phyloP scores from a whole-genome alignment of 768 basidiomycete species.

The Neoboletus subvelutipes region DNA sequence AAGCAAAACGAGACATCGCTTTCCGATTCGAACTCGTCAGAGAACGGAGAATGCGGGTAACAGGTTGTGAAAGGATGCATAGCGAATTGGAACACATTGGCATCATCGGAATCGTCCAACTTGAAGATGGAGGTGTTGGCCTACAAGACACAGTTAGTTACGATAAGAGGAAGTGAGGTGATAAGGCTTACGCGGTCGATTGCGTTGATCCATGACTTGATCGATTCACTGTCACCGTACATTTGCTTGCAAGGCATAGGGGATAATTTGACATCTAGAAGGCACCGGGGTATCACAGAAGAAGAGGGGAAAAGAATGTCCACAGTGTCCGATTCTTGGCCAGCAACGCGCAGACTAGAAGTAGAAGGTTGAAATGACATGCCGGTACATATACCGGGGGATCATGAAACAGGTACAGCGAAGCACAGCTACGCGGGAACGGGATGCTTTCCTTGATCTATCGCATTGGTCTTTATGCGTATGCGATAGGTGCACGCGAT shows the following conservation, averaged over 20 bases:
- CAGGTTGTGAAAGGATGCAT: slow-evolving; percentile 19
- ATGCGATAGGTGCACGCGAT: slow-evolving; percentile 1
- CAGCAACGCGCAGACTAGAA: slow-evolving; percentile 27
- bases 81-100: slow-evolving; percentile 14
- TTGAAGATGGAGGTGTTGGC: slow-evolving; percentile 9
- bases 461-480: slow-evolving; percentile 22
- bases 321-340: slow-evolving; percentile 22
- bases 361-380: slow-evolving; percentile 22
- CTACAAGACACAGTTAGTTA: slow-evolving; percentile 12
- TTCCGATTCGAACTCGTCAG: slow-evolving; percentile 24
- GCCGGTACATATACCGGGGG: slow-evolving; percentile 7
- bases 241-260: slow-evolving; percentile 15
- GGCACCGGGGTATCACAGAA: slow-evolving; percentile 1
- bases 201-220: slow-evolving; percentile 29
- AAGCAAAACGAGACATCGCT: slow-evolving; percentile 18
- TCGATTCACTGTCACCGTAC: slow-evolving; percentile 24
- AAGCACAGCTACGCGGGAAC: slow-evolving; percentile 30
- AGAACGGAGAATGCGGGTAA: slow-evolving; percentile 19
- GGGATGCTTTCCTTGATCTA: neutral
- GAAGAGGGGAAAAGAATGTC: slow-evolving; percentile 18
- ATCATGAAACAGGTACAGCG: slow-evolving; percentile 19
- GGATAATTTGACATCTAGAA: slow-evolving; percentile 7
- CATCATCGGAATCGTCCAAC: neutral
- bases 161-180: neutral
- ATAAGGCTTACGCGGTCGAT: slow-evolving; percentile 24